These are phyloP conservation scores for Chlamydomonas incerta DNA, from an alignment of 139 green algal species.

Conservation along the genomic window DNA sequence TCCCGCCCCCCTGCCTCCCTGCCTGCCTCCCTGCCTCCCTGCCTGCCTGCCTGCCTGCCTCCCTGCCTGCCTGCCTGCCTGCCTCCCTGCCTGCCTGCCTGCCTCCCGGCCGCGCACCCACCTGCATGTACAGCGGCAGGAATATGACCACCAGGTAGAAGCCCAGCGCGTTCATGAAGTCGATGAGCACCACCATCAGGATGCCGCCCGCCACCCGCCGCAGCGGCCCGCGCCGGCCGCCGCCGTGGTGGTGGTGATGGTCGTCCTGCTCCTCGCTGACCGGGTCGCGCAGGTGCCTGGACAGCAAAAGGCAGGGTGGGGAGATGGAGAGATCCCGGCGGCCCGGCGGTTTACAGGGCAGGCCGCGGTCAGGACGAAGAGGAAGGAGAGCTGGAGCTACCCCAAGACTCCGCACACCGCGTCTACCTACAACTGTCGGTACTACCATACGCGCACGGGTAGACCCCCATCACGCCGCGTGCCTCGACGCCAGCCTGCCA, in stretches of 20 bases:
- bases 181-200: slow-evolving; percentile 42
- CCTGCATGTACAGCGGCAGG: slow-evolving; percentile 57
- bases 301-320: background rate
- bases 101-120: no score
- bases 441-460: no score
- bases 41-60: background rate
- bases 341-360: no score
- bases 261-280: slow-evolving; percentile 30
- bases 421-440: no score
- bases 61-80: background rate
- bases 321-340: background rate
- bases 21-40: no score
- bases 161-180: slow-evolving; percentile 53
- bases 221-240: slow-evolving; percentile 6
- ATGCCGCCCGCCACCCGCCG: slow-evolving; percentile 20
- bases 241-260: background rate
- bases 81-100: background rate
- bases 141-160: slow-evolving; percentile 62
- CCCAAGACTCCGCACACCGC: no score
- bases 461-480: no score
- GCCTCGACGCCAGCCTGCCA: no score
- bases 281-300: slow-evolving; percentile 36
- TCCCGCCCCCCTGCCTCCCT: no score
- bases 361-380: no score
- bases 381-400: no score